Evolutionary conservation across 805 yeast species (phyloP).

Genomic region (Starmera amethionina): DNA sequence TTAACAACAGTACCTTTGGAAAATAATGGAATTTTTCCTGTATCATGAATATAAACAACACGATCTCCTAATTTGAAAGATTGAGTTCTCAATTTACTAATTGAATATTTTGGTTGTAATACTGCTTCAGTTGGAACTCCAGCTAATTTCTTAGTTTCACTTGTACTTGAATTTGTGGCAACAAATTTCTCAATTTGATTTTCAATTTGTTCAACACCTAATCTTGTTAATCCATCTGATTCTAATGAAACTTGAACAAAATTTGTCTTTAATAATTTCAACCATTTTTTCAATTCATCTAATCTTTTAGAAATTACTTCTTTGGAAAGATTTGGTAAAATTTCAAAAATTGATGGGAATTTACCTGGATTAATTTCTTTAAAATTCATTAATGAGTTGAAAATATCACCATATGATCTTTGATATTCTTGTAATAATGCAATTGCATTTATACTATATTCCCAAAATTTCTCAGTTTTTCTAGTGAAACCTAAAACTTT

Average conservation of each 20-base stretch:
- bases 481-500: conserved; percentile 86
- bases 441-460: conserved; percentile 67
- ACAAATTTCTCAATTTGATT: conserved; percentile 38
- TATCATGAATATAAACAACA: conserved; percentile 71
- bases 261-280: conserved; percentile 41
- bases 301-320: conserved; percentile 18
- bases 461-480: conserved; percentile 64
- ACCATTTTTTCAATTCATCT: conserved; percentile 25
- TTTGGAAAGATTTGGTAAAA: conserved; percentile 26
- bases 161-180: conserved; percentile 29
- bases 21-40: conserved; percentile 84
- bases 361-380: conserved; percentile 17
- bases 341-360: conserved; percentile 20
- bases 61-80: conserved; percentile 82
- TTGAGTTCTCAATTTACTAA: conserved; percentile 64
- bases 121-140: conserved; percentile 83
- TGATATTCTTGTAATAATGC: conserved; percentile 54
- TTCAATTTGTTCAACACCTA: conserved; percentile 62
- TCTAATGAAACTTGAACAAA: conserved; percentile 63
- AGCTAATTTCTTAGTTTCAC: conserved; percentile 47
- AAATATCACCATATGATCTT: conserved; percentile 50
- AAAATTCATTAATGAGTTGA: conserved; percentile 26
- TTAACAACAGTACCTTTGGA: conserved; percentile 87
- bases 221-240: conserved; percentile 65
- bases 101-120: conserved; percentile 64